Evolutionary conservation across 352 stramenopile genomes (phyloP).

Genomic region (Globisporangium canariense): DNA sequence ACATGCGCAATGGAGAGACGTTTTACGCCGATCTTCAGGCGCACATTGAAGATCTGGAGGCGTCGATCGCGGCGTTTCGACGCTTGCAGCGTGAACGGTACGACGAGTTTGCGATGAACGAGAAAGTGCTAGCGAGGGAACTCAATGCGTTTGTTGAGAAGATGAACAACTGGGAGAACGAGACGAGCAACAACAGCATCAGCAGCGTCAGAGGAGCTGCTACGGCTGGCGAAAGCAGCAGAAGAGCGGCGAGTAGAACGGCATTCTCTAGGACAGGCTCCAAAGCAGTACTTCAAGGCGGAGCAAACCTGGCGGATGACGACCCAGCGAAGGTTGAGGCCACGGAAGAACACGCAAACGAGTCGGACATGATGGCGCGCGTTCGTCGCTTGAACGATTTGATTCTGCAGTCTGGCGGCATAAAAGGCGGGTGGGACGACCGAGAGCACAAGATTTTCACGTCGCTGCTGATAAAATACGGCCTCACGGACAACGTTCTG

Average conservation of each 20-base stretch:
- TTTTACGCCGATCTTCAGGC: constrained; percentile 51
- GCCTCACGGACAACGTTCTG: constrained; percentile 42
- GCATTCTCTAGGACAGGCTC: constrained; percentile 1
- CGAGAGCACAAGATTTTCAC: constrained; percentile 50
- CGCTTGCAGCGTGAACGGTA: constrained; percentile 32
- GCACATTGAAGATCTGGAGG: constrained; percentile 51
- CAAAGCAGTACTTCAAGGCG: not conserved
- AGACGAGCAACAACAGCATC: constrained; percentile 5
- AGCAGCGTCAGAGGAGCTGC: not conserved
- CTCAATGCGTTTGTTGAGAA: constrained; percentile 38
- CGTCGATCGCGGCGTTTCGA: constrained; percentile 34
- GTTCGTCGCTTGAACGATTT: constrained; percentile 51
- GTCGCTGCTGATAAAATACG: constrained; percentile 36
- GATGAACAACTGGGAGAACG: constrained; percentile 38
- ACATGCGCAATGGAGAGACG: constrained; percentile 42
- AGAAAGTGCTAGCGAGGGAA: constrained; percentile 59
- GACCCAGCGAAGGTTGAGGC: not conserved
- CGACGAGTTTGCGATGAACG: constrained; percentile 45
- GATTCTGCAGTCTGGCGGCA: constrained; percentile 50
- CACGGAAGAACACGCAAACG: constrained; percentile 3
- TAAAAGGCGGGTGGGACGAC: constrained; percentile 57
- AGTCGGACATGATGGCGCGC: constrained; percentile 36
- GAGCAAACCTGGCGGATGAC: not conserved
- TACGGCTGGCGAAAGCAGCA: not conserved
- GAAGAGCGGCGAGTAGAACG: constrained; percentile 4